Evolutionary conservation across 202 grass and related monocot species (phyloP).

Genomic region (Elaeis oleifera): DNA sequence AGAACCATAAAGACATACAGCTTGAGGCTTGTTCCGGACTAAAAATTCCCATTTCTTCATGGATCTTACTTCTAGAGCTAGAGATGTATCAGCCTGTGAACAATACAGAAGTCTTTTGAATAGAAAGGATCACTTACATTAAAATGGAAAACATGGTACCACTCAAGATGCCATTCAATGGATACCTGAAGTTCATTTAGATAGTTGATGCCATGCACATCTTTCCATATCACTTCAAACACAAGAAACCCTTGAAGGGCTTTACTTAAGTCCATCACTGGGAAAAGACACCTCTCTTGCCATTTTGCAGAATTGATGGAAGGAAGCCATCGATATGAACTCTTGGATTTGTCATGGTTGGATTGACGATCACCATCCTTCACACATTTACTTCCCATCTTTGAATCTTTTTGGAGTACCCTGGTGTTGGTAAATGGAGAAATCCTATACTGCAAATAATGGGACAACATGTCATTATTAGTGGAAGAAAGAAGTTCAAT

Average conservation of each 20-base stretch:
- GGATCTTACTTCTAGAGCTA: slow-evolving; percentile 67
- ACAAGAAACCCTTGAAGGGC: slow-evolving; percentile 69
- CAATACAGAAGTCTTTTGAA: slow-evolving; percentile 7
- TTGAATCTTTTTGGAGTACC: slow-evolving; percentile 1
- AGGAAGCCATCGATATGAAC: slow-evolving; percentile 2
- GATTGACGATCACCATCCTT: neutral
- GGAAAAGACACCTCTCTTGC: slow-evolving; percentile 9
- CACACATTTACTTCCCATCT: neutral
- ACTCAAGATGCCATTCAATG: too few species aligned
- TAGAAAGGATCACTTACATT: neutral
- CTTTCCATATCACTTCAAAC: slow-evolving; percentile 73
- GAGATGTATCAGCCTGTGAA: slow-evolving; percentile 53
- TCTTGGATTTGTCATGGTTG: slow-evolving; percentile 1
- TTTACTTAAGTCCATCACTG: slow-evolving; percentile 28
- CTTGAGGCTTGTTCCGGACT: slow-evolving; percentile 61
- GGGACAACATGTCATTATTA: neutral
- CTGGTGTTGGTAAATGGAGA: slow-evolving; percentile 74
- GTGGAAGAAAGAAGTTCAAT: neutral
- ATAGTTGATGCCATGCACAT: slow-evolving; percentile 94
- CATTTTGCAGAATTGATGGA: slow-evolving; percentile 4
- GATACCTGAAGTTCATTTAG: slow-evolving; percentile 67
- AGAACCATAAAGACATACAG: slow-evolving; percentile 47
- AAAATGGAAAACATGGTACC: too few species aligned
- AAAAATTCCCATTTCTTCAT: slow-evolving; percentile 94
- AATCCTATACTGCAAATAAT: slow-evolving; percentile 69